Evolutionary conservation across 2,329 filamentous ascomycete genomes (phyloP).

Genomic region (Leptographium flavum): DNA sequence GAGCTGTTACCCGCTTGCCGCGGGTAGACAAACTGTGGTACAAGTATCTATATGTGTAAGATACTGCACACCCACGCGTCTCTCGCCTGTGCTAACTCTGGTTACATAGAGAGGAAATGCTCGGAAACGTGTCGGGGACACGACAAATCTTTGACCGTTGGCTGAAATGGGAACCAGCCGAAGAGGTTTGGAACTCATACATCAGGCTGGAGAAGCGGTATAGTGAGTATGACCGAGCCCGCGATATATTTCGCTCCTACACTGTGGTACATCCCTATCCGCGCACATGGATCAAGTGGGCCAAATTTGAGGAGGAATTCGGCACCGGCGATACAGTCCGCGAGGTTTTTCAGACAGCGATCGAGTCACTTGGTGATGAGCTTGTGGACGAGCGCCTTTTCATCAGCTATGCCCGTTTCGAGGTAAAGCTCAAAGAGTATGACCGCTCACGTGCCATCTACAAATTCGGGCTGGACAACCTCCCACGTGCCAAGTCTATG

Average conservation of each 20-base stretch:
- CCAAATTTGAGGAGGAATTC: conserved; percentile 89
- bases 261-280: conserved; percentile 89
- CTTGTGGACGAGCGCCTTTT: conserved; percentile 95
- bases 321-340: conserved; percentile 84
- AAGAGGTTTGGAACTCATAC: conserved; percentile 88
- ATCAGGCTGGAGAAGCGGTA: conserved; percentile 97
- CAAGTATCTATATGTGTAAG: conserved; percentile 57
- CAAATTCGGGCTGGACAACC: conserved; percentile 86
- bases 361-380: conserved; percentile 83
- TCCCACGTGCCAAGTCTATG: conserved; percentile 76
- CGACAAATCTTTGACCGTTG: conserved; percentile 92
- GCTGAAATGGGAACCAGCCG: conserved; percentile 97
- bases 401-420: conserved; percentile 88
- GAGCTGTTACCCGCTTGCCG: conserved; percentile 83
- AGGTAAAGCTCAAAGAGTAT: conserved; percentile 88
- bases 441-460: conserved; percentile 90
- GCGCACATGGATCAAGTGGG: conserved; percentile 98
- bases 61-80: neutral
- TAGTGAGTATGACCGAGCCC: conserved; percentile 77
- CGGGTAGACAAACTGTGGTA: conserved; percentile 96
- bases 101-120: conserved; percentile 65
- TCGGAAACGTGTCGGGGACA: conserved; percentile 85
- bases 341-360: conserved; percentile 77
- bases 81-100: conserved; percentile 43
- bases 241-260: conserved; percentile 79